Percentiles rank a stretch among this genome's conserved stretches.
Evolutionary conservation across 2,329 filamentous ascomycete genomes (phyloP).

Genomic region (Drechmeria coniospora): DNA sequence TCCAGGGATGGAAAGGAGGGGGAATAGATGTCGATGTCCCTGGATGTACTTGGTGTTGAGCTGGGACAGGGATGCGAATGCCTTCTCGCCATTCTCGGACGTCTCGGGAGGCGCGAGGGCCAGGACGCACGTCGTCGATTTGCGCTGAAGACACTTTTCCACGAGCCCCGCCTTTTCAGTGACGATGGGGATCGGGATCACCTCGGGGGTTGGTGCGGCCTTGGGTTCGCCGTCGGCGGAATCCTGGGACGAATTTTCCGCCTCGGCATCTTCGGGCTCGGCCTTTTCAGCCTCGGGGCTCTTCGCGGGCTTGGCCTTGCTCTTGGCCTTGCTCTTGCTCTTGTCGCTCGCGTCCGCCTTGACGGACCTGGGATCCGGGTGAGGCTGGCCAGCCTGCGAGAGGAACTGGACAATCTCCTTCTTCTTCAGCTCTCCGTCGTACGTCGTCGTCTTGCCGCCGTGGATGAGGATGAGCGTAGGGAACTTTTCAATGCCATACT

Average conservation of each 20-base stretch:
- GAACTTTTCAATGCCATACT: constrained; percentile 63
- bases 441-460: constrained; percentile 52
- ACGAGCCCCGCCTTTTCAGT: constrained; percentile 47
- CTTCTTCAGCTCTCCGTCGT: constrained; percentile 77
- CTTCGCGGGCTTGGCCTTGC: constrained; percentile 14
- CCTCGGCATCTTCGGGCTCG: constrained; percentile 13
- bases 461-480: constrained; percentile 72
- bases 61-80: constrained; percentile 50
- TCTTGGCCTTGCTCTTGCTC: constrained; percentile 15
- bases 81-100: constrained; percentile 37
- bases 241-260: constrained; percentile 9
- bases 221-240: constrained; percentile 8
- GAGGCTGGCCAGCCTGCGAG: constrained; percentile 61
- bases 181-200: constrained; percentile 52
- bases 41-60: constrained; percentile 61
- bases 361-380: constrained; percentile 50
- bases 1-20: constrained; percentile 61
- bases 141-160: constrained; percentile 56
- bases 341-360: too few relatives aligned
- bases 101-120: constrained; percentile 46
- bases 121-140: constrained; percentile 72
- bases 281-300: constrained; percentile 22
- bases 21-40: constrained; percentile 56
- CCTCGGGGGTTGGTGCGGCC: constrained; percentile 13
- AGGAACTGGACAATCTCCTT: constrained; percentile 69